Evolutionary conservation across 83 land plant species (phyloP).

Genomic region (Isoetes engelmannii): DNA sequence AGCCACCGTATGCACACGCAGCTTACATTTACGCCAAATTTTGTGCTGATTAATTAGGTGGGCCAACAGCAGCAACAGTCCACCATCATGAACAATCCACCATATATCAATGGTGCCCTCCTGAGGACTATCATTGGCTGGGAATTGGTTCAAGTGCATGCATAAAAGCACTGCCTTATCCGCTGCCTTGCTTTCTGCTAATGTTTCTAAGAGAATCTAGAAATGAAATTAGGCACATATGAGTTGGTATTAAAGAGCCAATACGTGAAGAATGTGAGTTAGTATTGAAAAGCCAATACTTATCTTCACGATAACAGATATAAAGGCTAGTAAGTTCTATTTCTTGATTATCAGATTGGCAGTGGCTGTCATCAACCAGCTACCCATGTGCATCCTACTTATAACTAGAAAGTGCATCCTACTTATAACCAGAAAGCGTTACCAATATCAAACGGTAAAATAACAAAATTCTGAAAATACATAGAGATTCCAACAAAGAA

Average conservation of each 20-base stretch:
- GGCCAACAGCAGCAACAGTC: constrained; percentile 26
- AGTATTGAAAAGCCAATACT: too few species aligned
- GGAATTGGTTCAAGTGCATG: constrained; percentile 31
- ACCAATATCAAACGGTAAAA: too few species aligned
- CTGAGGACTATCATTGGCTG: constrained; percentile 19
- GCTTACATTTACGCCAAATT: constrained; percentile 33
- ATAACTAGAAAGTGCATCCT: neutral
- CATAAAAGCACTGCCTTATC: constrained; percentile 31
- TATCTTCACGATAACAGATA: too few species aligned
- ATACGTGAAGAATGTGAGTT: too few species aligned
- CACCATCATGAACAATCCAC: constrained; percentile 40
- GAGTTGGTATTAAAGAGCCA: too few species aligned
- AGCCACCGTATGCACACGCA: constrained; percentile 33
- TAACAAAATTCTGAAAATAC: neutral
- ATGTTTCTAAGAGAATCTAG: constrained; percentile 23
- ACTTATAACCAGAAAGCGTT: neutral
- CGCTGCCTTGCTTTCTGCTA: constrained; percentile 28
- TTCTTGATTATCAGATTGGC: too few species aligned
- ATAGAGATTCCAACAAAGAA: neutral
- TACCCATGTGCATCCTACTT: neutral
- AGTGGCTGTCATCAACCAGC: neutral
- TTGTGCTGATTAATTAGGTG: constrained; percentile 33
- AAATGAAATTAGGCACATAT: neutral
- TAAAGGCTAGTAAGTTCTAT: too few species aligned
- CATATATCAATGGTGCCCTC: constrained; percentile 32